Conservation (phyloP, 495 filamentous ascomycete species). For the Aspergillus sparsus region DNA sequence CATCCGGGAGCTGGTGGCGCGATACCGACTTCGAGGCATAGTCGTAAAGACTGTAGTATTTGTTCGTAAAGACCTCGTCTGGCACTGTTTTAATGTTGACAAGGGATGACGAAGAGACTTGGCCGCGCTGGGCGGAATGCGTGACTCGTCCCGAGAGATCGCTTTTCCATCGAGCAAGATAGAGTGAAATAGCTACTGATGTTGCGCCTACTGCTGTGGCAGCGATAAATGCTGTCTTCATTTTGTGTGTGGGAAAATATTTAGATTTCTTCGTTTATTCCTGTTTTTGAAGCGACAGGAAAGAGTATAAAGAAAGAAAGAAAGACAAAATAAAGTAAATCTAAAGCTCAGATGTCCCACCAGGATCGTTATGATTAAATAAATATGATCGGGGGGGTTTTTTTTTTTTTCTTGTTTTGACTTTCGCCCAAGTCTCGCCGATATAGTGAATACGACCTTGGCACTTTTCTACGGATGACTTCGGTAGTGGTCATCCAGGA, state of each 20-base stretch:
- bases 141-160: slow-evolving; percentile 1
- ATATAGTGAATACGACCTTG: not conserved
- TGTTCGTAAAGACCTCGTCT: slow-evolving; percentile 19
- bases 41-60: slow-evolving; percentile 32
- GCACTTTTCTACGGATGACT: not conserved
- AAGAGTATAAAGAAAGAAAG: not conserved
- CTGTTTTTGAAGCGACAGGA: not conserved
- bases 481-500: not conserved
- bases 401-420: not conserved
- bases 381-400: too few species aligned
- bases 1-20: slow-evolving; percentile 25
- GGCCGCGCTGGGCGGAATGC: slow-evolving; percentile 7
- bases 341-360: not conserved
- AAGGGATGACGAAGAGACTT: slow-evolving; percentile 9
- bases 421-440: not conserved
- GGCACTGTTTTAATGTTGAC: slow-evolving; percentile 32
- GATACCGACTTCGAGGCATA: slow-evolving; percentile 25
- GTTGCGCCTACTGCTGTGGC: slow-evolving; percentile 4
- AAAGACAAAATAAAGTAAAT: not conserved
- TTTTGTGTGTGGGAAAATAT: not conserved
- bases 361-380: too few species aligned
- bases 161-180: slow-evolving; percentile 5
- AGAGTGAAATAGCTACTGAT: slow-evolving; percentile 10
- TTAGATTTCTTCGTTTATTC: not conserved
- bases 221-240: slow-evolving; percentile 5